Base-by-base conservation (phyloP, 108 stramenopile species). In the Pseudonitzschia pungens region DNA sequence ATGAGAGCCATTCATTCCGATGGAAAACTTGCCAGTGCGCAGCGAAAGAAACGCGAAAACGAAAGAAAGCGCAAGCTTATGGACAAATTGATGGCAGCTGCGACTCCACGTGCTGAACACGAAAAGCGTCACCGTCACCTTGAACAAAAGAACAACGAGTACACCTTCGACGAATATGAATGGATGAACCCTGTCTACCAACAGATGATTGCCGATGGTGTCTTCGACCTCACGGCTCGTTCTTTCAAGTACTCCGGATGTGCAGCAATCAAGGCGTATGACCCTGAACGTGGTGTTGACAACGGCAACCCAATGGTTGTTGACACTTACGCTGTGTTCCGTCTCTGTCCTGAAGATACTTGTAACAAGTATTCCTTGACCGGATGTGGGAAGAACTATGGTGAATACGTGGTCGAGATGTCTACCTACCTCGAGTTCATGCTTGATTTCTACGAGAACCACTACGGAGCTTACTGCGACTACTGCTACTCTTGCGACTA, bases 201-300 rank as follows among this genome's bases (percentile, higher is more conserved):
- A 11, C 36, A 62, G 4, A 76, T 65, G 70, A 41, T 56, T 21
- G 72, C 64, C 16, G 75, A 76, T 26, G 77, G 65, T 51, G 78
- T 75, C 14, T 84, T 89, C 62, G 88, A 95, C 70, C 78, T 95
- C 40, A 74, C 83, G 40, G 50, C 77, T 32, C 88, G 86, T 77
- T 83, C 91, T 43, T 74, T 95, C 86, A 89, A 90, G 77, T 95
- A 89, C 82, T 79, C 90, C 50, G 87, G 90, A 65, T 95, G 94
- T 68, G 79, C 89, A 42, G 78, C 89, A 52, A 82, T 95, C 73
- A 85, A 90, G 79, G 75, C 83, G 28, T 92, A 74, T 65, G 70
- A 75, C 48, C 78, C 73, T 50, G 80, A 81, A 0, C 77, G 79
- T 45, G 62, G 63, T 31, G 54, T 75, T 14, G 74, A 87, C 32